Evolutionary conservation across 257 asterid genomes (phyloP).

Genomic region (Przewalskia tangutica): DNA sequence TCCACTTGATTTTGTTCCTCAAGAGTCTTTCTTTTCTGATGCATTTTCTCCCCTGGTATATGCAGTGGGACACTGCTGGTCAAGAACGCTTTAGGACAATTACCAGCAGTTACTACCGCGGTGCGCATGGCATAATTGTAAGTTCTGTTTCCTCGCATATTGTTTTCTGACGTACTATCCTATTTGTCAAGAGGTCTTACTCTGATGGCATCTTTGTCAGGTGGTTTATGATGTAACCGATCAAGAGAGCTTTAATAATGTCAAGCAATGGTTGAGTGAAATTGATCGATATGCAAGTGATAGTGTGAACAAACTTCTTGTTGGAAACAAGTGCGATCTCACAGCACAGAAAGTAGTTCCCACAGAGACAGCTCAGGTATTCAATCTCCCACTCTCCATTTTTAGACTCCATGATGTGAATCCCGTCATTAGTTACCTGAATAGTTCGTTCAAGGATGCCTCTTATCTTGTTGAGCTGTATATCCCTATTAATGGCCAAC

Average conservation of each 20-base stretch:
- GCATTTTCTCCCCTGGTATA: background rate
- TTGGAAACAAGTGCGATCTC: conserved; percentile 82
- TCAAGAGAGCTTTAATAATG: conserved; percentile 84
- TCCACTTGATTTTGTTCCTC: background rate
- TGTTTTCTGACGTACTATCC: background rate
- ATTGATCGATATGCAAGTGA: conserved; percentile 89
- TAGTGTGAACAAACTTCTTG: conserved; percentile 85
- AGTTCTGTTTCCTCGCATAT: conserved; percentile 4
- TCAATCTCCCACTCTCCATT: background rate
- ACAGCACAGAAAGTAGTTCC: conserved; percentile 73
- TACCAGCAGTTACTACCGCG: conserved; percentile 94
- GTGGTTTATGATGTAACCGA: conserved; percentile 91
- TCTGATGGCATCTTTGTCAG: conserved; percentile 22
- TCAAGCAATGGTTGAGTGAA: conserved; percentile 81
- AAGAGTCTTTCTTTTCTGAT: background rate
- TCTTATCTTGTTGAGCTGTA: background rate
- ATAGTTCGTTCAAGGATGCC: background rate
- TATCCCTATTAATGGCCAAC: background rate
- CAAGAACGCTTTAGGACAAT: conserved; percentile 95
- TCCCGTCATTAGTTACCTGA: background rate
- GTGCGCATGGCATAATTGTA: conserved; percentile 94
- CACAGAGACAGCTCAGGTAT: conserved; percentile 70
- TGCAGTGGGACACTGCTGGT: conserved; percentile 96
- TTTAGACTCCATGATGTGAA: background rate
- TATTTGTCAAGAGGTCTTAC: background rate